phyloP scores from a whole-genome alignment of 129 eudicot species.

The Flaveria brownii region DNA sequence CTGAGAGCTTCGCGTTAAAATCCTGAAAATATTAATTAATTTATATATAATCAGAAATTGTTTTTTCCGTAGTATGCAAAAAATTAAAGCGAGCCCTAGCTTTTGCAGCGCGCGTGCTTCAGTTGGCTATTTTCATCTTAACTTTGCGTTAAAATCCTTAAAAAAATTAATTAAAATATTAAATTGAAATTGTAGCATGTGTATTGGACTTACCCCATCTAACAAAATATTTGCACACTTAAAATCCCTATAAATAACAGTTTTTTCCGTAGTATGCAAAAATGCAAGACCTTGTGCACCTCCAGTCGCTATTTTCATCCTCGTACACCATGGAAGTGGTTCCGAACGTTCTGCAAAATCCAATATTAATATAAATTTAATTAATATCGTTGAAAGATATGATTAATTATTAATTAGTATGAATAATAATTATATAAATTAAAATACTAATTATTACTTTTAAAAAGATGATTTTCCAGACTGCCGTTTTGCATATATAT shows the following conservation, averaged over 20 bases:
- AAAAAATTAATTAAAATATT: too few relatives aligned
- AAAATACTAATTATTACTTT: conserved; percentile 40
- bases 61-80: conserved; percentile 61
- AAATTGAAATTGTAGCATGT: too few relatives aligned
- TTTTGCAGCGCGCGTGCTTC: conserved; percentile 47
- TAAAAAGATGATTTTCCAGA: conserved; percentile 67
- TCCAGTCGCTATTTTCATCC: conserved; percentile 62
- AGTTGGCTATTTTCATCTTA: conserved; percentile 55
- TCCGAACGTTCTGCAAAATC: conserved; percentile 45
- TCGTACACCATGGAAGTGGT: conserved; percentile 56
- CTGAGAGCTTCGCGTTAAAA: conserved; percentile 70
- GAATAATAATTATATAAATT: too few relatives aligned
- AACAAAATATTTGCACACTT: conserved; percentile 72
- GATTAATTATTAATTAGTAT: background rate
- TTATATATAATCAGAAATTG: conserved; percentile 17
- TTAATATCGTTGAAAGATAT: too few relatives aligned
- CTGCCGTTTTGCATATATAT: conserved; percentile 66
- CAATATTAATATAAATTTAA: background rate
- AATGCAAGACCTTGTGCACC: conserved; percentile 74
- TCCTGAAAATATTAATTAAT: conserved; percentile 35
- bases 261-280: conserved; percentile 65
- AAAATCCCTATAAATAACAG: conserved; percentile 79
- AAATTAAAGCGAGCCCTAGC: conserved; percentile 57
- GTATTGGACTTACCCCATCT: conserved; percentile 45
- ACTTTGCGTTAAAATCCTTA: background rate